Base-by-base conservation (phyloP, 768 basidiomycete species). In the Collybia sp. region DNA sequence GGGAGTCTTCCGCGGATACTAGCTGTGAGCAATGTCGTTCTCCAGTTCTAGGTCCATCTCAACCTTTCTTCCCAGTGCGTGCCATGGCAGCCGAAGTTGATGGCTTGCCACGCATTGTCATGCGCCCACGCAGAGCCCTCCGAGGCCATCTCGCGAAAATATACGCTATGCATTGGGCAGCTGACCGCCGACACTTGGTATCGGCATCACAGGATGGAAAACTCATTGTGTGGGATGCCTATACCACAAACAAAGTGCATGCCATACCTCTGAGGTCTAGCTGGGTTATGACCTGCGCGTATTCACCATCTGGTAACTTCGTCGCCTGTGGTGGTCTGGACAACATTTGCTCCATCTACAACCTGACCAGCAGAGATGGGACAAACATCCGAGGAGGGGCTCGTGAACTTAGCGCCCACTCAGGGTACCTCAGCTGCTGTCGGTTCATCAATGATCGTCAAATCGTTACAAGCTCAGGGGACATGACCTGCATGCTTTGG, bases 401-500 rank as follows among this genome's bases (percentile, higher is more conserved):
- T 43, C 82, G 93, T 42, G 95, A 99, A 73, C 68, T 99, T 48
- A 91, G 88, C 75, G 95, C 95, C 30, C 95, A 99, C 68, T 93
- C 94, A 12, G 95, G 95, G 20, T 99, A 99, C 65, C 87, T 99
- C 55, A 88, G 85, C 58, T 99, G 95, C 75, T 99, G 95, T 71
- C 83, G 95, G 36, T 99, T 99, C 73, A 85, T 99, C 73, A 98
- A 93, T 59, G 95, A 99, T 69, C 80, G 95, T 43, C 95, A 99
- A 75, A 99, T 99, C 58, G 88, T 99, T 52, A 99, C 95, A 31
- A 86, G 83, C 57, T 97, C 94, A 30, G 95, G 95, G 45, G 95
- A 99, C 64, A 99, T 99, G 95, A 96, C 95, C 30, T 99, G 95
- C 66, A 98, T 99, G 94, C 78, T 98, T 20, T 99, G 96, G 95